Evolutionary conservation across 1,139 yeast genomes (phyloP), one percentile per base, ranked within the genome.

Genomic region (Nakaseomyces sp.): DNA sequence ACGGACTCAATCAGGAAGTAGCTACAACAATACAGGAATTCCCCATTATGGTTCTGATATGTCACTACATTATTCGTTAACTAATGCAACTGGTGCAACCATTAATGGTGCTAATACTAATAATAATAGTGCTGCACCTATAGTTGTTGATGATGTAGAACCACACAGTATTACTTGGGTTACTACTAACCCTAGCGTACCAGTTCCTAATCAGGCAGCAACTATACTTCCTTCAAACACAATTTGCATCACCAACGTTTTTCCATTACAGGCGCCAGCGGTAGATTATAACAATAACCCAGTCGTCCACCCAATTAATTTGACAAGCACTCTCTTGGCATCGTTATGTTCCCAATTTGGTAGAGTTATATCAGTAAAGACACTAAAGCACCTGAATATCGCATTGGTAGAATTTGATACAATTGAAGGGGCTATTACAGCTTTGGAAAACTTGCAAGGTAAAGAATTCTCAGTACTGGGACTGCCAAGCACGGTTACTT

Each of bases 391-490:
- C 45, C 67, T 71, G 43, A 71, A 70, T 45, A 68, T 74, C 55
- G 93, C 91, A 0, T 70, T 87, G 49, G 80, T 84, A 26, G 93
- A 84, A 59, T 87, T 86, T 63, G 71, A 76, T 2, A 69, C 74
- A 33, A 66, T 83, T 13, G 95, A 86, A 41, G 69, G 79, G 33
- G 94, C 97, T 12, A 79, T 85, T 73, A 74, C 73, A 40, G 86
- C 95, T 43, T 81, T 79, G 57, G 82, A 84, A 5, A 77, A 72
- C 43, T 74, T 87, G 56, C 83, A 82, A 56, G 94, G 87, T 51
- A 77, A 80, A 52, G 96, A 88, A 59, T 69, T 89, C 33, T 57
- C 61, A 6, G 75, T 79, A 45, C 83, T 89, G 1, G 95, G 94
- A 0, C 69, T 71, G 37, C 70, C 75, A 22, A 73, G 83, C 56